Base-by-base conservation (phyloP, 768 basidiomycete species). In the Pisolithus sp. region DNA sequence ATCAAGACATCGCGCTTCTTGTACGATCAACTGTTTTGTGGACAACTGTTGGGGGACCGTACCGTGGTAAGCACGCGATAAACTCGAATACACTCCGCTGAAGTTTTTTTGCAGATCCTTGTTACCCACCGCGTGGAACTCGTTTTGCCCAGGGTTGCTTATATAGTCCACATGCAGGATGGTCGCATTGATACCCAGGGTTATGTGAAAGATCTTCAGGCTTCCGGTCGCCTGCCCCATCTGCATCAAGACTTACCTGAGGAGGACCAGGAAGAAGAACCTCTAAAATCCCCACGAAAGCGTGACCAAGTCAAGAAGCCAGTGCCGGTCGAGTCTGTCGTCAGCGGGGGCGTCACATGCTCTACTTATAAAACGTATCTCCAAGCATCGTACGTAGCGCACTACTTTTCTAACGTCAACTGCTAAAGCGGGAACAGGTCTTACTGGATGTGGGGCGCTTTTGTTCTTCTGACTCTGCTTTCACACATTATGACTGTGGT, bases 71-170 rank as follows among this genome's bases (percentile, higher is more conserved):
- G 74, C 63, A n/a, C 30, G 2, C 36, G 7, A 34, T 15, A 47
- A 36, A 20, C 8, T 13, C 18, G 34, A 42, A 36, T 12, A 17
- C 18, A 9, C 46, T n/a, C 13, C 13, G 17, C 24, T 53, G 31
- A 46, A 20, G 26, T 3, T 26, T 1, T 10, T 34, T 17, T 9
- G 2, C 53, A 83, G 83, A 70, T 85, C 38, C 73, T 86, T 4
- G 89, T 93, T 34, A 89, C 89, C 0, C 90, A 93, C 55, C 89
- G 92, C 60, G 83, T 92, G 24, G 86, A 91, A 46, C 77, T 93
- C 1, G 83, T 92, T 17, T 77, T 90, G 7, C 84, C 89, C 0
- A 83, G 81, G 0, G 79, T 86, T 0, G 61, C 83, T 58, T 89
- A 89, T 59, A 68, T 92, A 3, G 76, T 91, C 7, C 80, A 87